These are phyloP conservation scores for Colletotrichum neosansevieriae DNA, from an alignment of 2,329 filamentous ascomycete species.

Conservation along the genomic window DNA sequence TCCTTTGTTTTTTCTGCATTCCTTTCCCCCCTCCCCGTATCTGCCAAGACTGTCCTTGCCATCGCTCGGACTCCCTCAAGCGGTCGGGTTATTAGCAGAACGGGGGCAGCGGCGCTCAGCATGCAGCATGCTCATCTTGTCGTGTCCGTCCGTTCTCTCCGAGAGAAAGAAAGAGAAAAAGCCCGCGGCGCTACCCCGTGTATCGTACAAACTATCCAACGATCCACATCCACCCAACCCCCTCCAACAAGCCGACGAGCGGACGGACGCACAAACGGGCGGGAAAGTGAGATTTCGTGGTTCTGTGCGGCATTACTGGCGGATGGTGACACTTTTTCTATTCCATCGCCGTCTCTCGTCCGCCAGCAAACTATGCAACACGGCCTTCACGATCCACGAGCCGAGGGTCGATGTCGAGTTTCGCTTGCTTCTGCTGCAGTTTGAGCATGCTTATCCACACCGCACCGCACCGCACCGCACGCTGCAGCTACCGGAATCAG, in stretches of 20 bases:
- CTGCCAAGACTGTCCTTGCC: conserved; percentile 25
- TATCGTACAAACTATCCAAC: neutral
- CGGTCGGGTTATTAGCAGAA: conserved; percentile 16
- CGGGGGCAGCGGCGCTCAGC: conserved; percentile 3
- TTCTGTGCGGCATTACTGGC: conserved; percentile 7
- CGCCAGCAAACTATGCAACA: conserved; percentile 17
- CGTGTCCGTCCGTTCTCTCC: conserved; percentile 19
- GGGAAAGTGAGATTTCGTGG: neutral
- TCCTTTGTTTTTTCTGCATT: conserved; percentile 13
- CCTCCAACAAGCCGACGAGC: conserved; percentile 14
- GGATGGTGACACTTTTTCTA: conserved; percentile 1
- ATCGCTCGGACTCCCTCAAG: conserved; percentile 30
- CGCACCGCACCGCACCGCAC: conserved; percentile 1
- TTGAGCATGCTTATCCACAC: conserved; percentile 13
- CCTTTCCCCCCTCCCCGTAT: conserved; percentile 6
- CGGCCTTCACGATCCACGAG: conserved; percentile 20
- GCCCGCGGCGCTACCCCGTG: no score
- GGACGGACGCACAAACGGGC: conserved; percentile 13
- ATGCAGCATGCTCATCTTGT: conserved; percentile 27
- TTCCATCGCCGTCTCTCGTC: neutral
- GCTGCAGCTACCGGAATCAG: conserved; percentile 31
- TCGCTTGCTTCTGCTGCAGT: conserved; percentile 23
- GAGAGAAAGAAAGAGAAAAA: neutral
- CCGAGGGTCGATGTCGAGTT: conserved; percentile 5
- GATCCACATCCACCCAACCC: neutral